Conservation (phyloP, 1,284 basidiomycete genomes). For the Trametes polyzona region DNA sequence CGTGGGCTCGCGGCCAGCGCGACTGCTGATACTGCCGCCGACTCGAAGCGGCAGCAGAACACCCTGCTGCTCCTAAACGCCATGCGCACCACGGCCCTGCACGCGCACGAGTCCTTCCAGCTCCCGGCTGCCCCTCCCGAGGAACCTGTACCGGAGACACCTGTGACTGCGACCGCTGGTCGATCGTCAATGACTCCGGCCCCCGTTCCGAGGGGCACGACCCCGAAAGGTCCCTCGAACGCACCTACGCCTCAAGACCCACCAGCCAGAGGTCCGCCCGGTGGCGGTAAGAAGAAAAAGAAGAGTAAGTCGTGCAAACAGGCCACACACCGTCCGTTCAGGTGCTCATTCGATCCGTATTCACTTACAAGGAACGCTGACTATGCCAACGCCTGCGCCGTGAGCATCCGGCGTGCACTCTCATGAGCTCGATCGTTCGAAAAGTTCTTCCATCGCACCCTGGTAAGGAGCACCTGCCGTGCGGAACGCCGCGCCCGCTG, state of each 20-base stretch:
- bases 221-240: constrained; percentile 45
- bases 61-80: constrained; percentile 69
- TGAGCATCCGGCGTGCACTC: background rate
- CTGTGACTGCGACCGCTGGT: constrained; percentile 41
- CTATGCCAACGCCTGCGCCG: constrained; percentile 13
- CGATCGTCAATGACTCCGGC: constrained; percentile 57
- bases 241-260: constrained; percentile 49
- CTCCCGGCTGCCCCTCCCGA: constrained; percentile 38
- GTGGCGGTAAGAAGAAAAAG: constrained; percentile 71
- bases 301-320: constrained; percentile 50
- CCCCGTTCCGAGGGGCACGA: constrained; percentile 47
- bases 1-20: constrained; percentile 11
- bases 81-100: constrained; percentile 74
- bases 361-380: constrained; percentile 24
- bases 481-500: background rate
- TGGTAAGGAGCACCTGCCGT: background rate
- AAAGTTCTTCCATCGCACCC: background rate
- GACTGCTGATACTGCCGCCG: background rate
- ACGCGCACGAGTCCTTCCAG: constrained; percentile 57
- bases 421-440: background rate
- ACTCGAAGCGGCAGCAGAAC: constrained; percentile 58
- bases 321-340: background rate
- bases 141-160: constrained; percentile 43
- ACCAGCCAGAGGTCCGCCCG: constrained; percentile 48
- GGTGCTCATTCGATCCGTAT: background rate